Percentiles rank a stretch among this genome's conserved stretches.
These are phyloP conservation scores for Ettlia oleoabundans DNA, from an alignment of 139 green algal species.

Conservation along the genomic window DNA sequence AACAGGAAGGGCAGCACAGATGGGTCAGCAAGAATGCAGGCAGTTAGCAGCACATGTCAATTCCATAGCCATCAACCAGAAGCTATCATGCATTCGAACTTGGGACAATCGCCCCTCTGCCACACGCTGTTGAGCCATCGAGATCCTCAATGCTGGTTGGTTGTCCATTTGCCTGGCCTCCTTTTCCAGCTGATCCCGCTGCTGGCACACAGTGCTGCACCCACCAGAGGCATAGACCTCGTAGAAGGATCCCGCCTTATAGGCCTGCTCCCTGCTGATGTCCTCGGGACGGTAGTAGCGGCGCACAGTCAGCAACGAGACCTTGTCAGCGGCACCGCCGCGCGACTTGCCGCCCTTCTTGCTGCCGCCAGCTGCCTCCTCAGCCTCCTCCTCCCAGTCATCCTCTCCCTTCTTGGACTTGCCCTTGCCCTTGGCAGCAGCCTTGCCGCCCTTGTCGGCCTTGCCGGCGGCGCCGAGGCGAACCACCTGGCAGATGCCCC, in stretches of 20 bases:
- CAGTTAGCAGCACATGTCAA: too few species aligned
- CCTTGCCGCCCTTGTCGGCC: constrained; percentile 26
- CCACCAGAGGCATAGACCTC: constrained; percentile 73
- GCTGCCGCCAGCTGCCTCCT: constrained; percentile 13
- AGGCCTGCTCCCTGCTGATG: constrained; percentile 73
- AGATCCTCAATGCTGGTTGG: too few species aligned
- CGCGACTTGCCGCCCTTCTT: constrained; percentile 30
- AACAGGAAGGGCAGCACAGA: not conserved
- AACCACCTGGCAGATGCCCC: constrained; percentile 71
- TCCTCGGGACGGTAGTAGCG: constrained; percentile 95
- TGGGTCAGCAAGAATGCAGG: too few species aligned
- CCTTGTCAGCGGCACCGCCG: not conserved
- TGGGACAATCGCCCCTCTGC: too few species aligned
- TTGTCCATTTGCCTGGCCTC: too few species aligned
- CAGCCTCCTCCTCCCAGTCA: not conserved
- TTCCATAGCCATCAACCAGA: too few species aligned
- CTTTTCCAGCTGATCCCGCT: too few species aligned
- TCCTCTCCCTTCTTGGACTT: constrained; percentile 24
- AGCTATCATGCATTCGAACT: too few species aligned
- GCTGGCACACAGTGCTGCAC: not conserved
- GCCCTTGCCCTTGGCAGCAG: constrained; percentile 21
- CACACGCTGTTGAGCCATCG: too few species aligned
- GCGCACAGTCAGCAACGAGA: constrained; percentile 56
- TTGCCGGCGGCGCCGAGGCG: constrained; percentile 42
- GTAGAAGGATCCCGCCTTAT: constrained; percentile 71